These are phyloP conservation scores for Candolleomyces aberdarensis DNA, from an alignment of 768 basidiomycete genomes.

Conservation along the genomic window DNA sequence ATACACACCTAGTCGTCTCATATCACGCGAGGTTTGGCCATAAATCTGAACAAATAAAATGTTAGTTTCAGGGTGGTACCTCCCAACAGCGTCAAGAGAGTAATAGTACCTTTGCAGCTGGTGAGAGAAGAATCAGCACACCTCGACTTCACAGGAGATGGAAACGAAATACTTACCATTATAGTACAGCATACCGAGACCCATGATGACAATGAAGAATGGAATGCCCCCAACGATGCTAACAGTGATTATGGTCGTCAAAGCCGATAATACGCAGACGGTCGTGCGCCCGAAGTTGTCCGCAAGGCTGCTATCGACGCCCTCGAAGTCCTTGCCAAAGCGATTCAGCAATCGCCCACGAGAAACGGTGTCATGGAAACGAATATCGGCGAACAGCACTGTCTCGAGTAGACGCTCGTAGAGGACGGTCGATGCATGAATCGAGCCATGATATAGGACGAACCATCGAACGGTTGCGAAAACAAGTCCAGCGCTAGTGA, in stretches of 20 bases:
- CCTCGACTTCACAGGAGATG: background rate
- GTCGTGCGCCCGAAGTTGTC: slow-evolving; percentile 84
- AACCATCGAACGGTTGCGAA: slow-evolving; percentile 64
- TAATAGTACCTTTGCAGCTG: slow-evolving; percentile 35
- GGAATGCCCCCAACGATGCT: slow-evolving; percentile 75
- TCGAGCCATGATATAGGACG: slow-evolving; percentile 78
- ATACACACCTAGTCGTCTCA: slow-evolving; percentile 68
- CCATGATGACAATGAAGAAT: slow-evolving; percentile 59
- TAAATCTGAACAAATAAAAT: slow-evolving; percentile 27
- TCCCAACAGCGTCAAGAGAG: background rate
- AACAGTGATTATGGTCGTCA: slow-evolving; percentile 71
- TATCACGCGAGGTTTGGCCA: slow-evolving; percentile 79
- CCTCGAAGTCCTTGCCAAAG: slow-evolving; percentile 90
- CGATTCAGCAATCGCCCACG: slow-evolving; percentile 81
- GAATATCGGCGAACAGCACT: slow-evolving; percentile 82
- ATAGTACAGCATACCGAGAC: slow-evolving; percentile 67
- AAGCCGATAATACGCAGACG: slow-evolving; percentile 62
- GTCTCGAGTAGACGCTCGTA: slow-evolving; percentile 75
- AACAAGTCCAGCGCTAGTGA: slow-evolving; percentile 39
- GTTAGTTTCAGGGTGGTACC: background rate
- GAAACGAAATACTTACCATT: slow-evolving; percentile 45
- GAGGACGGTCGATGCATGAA: slow-evolving; percentile 73
- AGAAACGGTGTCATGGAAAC: slow-evolving; percentile 91
- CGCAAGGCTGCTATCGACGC: slow-evolving; percentile 76
- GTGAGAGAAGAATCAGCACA: slow-evolving; percentile 1